Evolutionary conservation across 352 stramenopile species (phyloP).

Genomic region (Phytophthora meadii): DNA sequence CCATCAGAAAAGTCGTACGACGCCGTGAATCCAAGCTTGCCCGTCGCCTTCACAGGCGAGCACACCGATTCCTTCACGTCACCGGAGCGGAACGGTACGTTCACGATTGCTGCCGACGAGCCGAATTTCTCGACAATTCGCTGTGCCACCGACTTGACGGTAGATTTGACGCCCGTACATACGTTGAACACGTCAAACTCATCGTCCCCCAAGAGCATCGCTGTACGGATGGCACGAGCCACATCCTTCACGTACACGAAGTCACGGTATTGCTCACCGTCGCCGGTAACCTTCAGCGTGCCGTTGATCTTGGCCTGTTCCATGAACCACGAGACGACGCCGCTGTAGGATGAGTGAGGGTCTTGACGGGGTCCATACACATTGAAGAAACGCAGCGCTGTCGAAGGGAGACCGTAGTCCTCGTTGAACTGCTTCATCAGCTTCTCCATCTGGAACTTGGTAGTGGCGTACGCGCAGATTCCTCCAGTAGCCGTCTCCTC

Average conservation of each 20-base stretch:
- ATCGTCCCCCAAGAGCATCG: slow-evolving; percentile 71
- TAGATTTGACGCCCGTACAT: slow-evolving; percentile 80
- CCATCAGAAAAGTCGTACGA: slow-evolving; percentile 70
- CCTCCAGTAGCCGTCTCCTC: slow-evolving; percentile 79
- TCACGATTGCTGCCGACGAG: slow-evolving; percentile 69
- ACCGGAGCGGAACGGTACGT: slow-evolving; percentile 73
- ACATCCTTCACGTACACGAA: slow-evolving; percentile 91
- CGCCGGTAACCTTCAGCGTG: slow-evolving; percentile 79
- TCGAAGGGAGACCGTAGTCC: slow-evolving; percentile 75
- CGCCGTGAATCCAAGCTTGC: slow-evolving; percentile 79
- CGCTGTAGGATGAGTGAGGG: slow-evolving; percentile 84
- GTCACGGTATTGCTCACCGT: slow-evolving; percentile 83
- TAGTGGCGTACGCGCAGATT: slow-evolving; percentile 84
- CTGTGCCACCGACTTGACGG: slow-evolving; percentile 68
- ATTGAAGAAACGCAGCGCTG: slow-evolving; percentile 87
- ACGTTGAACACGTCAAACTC: slow-evolving; percentile 89
- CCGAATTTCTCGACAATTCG: slow-evolving; percentile 75
- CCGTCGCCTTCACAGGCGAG: slow-evolving; percentile 64
- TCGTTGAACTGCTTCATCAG: slow-evolving; percentile 79
- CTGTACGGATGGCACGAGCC: slow-evolving; percentile 77
- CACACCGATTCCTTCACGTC: slow-evolving; percentile 88
- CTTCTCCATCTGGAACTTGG: slow-evolving; percentile 88
- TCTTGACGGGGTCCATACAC: slow-evolving; percentile 86
- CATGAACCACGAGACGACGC: slow-evolving; percentile 89
- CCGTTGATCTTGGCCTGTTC: slow-evolving; percentile 87